phyloP scores from a whole-genome alignment of 129 eudicot species.

The Glebionis coronaria region DNA sequence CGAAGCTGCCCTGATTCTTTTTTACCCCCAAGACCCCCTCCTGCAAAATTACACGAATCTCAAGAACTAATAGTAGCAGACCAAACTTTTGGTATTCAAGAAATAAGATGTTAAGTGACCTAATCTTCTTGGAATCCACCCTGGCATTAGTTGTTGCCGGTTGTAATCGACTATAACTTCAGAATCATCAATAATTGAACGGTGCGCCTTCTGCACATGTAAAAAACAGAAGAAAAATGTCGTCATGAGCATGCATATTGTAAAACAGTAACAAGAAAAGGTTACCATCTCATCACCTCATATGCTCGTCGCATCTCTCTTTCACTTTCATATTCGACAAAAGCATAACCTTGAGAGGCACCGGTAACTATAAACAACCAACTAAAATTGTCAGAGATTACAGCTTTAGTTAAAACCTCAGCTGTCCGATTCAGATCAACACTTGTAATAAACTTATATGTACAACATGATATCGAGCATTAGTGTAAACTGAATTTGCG shows the following conservation, averaged over 20 bases:
- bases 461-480: slow-evolving; percentile 4
- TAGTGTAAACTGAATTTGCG: slow-evolving; percentile 4
- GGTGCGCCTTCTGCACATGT: slow-evolving; percentile 72
- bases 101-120: slow-evolving; percentile 43
- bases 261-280: not conserved
- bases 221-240: not conserved
- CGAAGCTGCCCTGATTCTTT: slow-evolving; percentile 99
- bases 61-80: not conserved
- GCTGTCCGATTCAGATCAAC: not conserved
- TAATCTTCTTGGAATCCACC: slow-evolving; percentile 99
- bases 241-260: slow-evolving; percentile 5
- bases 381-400: slow-evolving; percentile 12
- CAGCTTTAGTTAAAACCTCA: not conserved
- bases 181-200: slow-evolving; percentile 78
- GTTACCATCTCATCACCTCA: slow-evolving; percentile 44
- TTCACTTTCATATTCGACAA: slow-evolving; percentile 83
- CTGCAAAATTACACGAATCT: slow-evolving; percentile 30
- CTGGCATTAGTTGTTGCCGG: slow-evolving; percentile 91
- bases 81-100: not conserved
- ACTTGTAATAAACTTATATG: not conserved
- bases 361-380: slow-evolving; percentile 71
- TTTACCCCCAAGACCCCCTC: slow-evolving; percentile 97
- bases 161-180: slow-evolving; percentile 89
- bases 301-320: slow-evolving; percentile 89
- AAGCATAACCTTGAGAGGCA: slow-evolving; percentile 93